Evolutionary conservation across 2,329 filamentous ascomycete species (phyloP).

Genomic region (Ceratocystis ficicola): DNA sequence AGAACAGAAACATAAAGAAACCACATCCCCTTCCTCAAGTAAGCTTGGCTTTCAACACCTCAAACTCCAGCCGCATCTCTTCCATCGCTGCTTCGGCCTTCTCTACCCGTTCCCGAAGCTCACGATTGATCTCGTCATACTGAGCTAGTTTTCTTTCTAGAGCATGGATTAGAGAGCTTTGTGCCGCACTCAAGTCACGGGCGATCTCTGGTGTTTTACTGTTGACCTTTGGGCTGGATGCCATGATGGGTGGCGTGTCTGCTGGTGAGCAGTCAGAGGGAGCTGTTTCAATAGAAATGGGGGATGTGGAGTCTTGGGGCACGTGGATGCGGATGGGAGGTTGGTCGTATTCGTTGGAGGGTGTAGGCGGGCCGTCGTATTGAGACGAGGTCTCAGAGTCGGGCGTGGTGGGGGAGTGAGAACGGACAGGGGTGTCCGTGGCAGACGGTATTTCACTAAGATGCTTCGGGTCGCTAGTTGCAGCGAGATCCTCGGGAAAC

Average conservation of each 20-base stretch:
- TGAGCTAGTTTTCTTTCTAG: conserved; percentile 16
- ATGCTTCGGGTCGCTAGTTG: background rate
- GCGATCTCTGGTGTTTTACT: background rate
- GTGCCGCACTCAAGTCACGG: background rate
- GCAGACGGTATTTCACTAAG: background rate
- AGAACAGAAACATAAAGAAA: background rate
- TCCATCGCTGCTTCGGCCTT: conserved; percentile 13
- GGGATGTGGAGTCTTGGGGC: background rate
- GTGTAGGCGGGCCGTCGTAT: conserved; percentile 17
- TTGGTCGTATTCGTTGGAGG: background rate
- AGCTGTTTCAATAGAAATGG: background rate
- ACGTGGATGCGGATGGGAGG: conserved; percentile 2
- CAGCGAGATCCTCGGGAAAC: conserved; percentile 24
- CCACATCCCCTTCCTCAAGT: background rate
- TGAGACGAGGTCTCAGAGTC: conserved; percentile 12
- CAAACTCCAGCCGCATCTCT: conserved; percentile 20
- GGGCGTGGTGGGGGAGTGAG: background rate
- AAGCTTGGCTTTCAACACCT: conserved; percentile 14
- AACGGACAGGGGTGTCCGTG: background rate
- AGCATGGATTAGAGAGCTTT: background rate
- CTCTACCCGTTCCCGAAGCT: conserved; percentile 13
- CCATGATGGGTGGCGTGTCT: background rate
- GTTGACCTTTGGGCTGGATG: background rate
- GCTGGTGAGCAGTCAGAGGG: background rate
- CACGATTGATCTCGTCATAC: conserved; percentile 15